Evolutionary conservation across 176 grass and related monocot species (phyloP).

Genomic region (Musa itinerans): DNA sequence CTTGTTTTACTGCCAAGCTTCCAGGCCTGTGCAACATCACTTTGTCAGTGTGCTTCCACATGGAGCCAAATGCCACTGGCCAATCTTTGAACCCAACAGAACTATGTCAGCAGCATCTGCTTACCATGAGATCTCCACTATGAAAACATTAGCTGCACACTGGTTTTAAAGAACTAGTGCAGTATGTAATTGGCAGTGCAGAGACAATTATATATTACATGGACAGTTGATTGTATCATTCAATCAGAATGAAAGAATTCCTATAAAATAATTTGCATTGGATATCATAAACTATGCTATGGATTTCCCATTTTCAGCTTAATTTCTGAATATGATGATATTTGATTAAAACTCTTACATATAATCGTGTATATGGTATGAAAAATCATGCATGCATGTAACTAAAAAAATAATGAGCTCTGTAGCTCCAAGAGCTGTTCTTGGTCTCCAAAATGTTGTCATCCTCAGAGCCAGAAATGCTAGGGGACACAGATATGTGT

Average conservation of each 20-base stretch:
- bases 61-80: not conserved
- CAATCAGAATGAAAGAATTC: too few relatives aligned
- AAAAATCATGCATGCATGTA: not conserved
- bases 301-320: not conserved
- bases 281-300: not conserved
- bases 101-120: not conserved
- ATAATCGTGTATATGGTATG: too few relatives aligned
- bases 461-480: constrained; percentile 1
- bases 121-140: not conserved
- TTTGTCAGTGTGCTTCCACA: constrained; percentile 1
- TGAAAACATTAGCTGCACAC: not conserved
- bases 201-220: not conserved
- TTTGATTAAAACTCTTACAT: not conserved
- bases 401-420: not conserved
- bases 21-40: not conserved
- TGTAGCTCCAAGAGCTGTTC: not conserved
- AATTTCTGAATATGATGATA: not conserved
- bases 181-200: not conserved
- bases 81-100: not conserved
- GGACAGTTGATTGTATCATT: not conserved
- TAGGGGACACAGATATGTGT: not conserved
- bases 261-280: too few relatives aligned
- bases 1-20: not conserved
- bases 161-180: too few relatives aligned
- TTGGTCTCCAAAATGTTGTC: not conserved